Evolutionary conservation across 1,284 basidiomycete genomes (phyloP).

Genomic region (Cryptococcus sp.): DNA sequence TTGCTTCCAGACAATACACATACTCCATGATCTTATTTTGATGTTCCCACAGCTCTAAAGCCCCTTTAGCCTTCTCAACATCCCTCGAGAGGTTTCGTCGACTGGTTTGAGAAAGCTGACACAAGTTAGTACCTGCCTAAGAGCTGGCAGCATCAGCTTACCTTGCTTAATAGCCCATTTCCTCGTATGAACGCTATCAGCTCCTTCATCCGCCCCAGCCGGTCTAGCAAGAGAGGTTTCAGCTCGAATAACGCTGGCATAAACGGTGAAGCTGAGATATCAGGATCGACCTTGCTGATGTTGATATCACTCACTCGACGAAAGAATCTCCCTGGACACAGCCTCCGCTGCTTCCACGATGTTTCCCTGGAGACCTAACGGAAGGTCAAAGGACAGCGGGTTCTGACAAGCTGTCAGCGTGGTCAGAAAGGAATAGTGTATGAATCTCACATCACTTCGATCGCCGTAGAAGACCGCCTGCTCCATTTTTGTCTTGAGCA

Average conservation of each 20-base stretch:
- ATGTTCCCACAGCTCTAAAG: conserved; percentile 74
- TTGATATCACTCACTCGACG: conserved; percentile 35
- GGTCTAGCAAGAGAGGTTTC: conserved; percentile 68
- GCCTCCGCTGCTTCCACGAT: conserved; percentile 50
- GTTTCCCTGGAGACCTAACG: conserved; percentile 48
- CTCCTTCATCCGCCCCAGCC: conserved; percentile 70
- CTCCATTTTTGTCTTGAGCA: conserved; percentile 53
- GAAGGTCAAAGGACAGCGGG: conserved; percentile 53
- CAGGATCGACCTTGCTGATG: neutral
- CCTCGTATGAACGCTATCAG: conserved; percentile 83
- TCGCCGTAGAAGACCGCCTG: conserved; percentile 56
- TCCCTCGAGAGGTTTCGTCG: conserved; percentile 74
- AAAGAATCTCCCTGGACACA: conserved; percentile 50
- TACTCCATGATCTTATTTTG: conserved; percentile 58
- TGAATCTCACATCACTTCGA: conserved; percentile 32
- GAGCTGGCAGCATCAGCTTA: conserved; percentile 32
- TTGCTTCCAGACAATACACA: conserved; percentile 9
- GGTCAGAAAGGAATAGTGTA: neutral
- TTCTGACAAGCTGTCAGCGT: conserved; percentile 36
- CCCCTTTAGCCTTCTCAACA: conserved; percentile 81
- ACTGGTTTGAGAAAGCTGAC: conserved; percentile 70
- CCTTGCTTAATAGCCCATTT: conserved; percentile 71
- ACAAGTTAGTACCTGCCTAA: conserved; percentile 1
- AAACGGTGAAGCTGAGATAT: conserved; percentile 62
- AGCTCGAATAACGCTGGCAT: conserved; percentile 75